phyloP scores from a whole-genome alignment of 352 stramenopile genomes.

The Globisporangium emineosum region DNA sequence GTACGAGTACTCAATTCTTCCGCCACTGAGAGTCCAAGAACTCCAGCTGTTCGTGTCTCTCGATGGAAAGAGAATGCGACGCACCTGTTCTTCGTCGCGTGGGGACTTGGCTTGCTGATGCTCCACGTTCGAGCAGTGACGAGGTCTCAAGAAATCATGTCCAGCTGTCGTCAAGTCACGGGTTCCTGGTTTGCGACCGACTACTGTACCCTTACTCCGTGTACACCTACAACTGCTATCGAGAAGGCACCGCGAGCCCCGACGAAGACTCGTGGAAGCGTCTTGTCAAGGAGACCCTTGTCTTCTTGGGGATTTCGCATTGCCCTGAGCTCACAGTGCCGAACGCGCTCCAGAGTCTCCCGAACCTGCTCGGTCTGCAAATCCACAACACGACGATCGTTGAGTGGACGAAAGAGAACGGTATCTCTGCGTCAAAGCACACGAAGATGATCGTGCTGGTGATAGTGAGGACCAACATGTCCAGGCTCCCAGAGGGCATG shows the following conservation, averaged over 20 bases:
- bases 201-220: constrained; percentile 13
- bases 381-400: constrained; percentile 28
- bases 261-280: neutral
- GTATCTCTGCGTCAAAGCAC: constrained; percentile 1
- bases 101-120: neutral
- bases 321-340: constrained; percentile 21
- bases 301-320: constrained; percentile 23
- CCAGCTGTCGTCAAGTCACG: constrained; percentile 1
- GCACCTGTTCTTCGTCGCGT: constrained; percentile 12
- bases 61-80: constrained; percentile 1
- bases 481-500: constrained; percentile 6
- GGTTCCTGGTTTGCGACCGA: constrained; percentile 6
- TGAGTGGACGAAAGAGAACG: constrained; percentile 11
- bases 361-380: constrained; percentile 28
- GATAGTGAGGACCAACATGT: constrained; percentile 8
- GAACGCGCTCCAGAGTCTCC: constrained; percentile 16
- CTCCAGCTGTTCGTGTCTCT: neutral
- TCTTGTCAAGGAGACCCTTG: constrained; percentile 14
- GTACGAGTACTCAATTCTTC: neutral
- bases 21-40: neutral
- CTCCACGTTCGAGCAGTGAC: constrained; percentile 11
- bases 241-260: neutral
- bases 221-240: constrained; percentile 13
- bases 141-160: neutral
- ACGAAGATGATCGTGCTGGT: neutral